A percentile compares a stretch with the other conserved stretches of the same genome.
Evolutionary conservation across 345 rosid species (phyloP).

Genomic region (Rubroshorea leprosula): DNA sequence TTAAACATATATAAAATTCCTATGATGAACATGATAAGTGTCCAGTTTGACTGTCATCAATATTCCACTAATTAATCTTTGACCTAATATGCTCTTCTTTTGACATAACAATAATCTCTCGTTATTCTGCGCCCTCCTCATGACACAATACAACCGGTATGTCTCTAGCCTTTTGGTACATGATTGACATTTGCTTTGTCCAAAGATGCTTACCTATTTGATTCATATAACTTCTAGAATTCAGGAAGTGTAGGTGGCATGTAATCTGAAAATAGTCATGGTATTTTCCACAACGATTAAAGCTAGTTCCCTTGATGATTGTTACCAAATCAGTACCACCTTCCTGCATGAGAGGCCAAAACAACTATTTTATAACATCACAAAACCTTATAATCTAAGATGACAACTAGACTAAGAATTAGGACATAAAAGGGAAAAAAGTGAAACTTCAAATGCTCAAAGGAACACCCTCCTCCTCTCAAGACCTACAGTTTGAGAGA

Average conservation of each 20-base stretch:
- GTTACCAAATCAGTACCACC: slow-evolving; percentile 53
- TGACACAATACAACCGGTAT: background rate
- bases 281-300: slow-evolving; percentile 51
- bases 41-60: too few relatives aligned
- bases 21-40: too few relatives aligned
- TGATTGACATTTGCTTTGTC: background rate
- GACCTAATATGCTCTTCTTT: too few relatives aligned
- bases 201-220: slow-evolving; percentile 22
- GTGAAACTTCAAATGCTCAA: too few relatives aligned
- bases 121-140: too few relatives aligned
- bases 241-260: slow-evolving; percentile 57
- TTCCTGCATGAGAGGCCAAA: slow-evolving; percentile 39
- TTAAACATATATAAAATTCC: background rate
- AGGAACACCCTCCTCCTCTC: too few relatives aligned
- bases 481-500: background rate
- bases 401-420: too few relatives aligned
- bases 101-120: too few relatives aligned
- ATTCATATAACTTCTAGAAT: slow-evolving; percentile 23
- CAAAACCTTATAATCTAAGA: background rate
- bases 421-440: slow-evolving; percentile 1
- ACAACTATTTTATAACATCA: slow-evolving; percentile 8
- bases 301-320: slow-evolving; percentile 52
- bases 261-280: slow-evolving; percentile 50
- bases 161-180: background rate
- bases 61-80: too few relatives aligned